Percentiles rank a stretch among this genome's conserved stretches.
Conservation (phyloP, 2,329 filamentous ascomycete species). For the Grosmannia huntii region DNA sequence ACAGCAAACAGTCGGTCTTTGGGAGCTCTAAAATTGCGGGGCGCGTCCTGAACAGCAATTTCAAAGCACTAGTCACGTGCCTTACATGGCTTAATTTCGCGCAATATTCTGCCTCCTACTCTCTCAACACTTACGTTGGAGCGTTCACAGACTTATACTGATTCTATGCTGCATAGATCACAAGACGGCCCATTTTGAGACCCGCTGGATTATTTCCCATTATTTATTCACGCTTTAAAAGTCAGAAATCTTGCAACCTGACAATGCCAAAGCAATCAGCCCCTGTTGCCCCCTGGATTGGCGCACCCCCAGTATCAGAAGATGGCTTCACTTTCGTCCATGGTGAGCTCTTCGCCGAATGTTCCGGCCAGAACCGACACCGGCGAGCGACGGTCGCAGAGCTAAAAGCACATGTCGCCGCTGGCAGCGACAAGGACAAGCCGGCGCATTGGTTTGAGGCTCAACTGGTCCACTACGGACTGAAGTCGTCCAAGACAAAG, state of each 20-base stretch:
- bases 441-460: slow-evolving; percentile 50
- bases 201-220: neutral
- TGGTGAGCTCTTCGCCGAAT: slow-evolving; percentile 30
- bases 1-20: too few species aligned
- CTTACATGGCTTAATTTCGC: too few species aligned
- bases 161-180: too few species aligned
- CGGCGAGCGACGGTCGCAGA: slow-evolving; percentile 30
- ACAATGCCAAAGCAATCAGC: neutral
- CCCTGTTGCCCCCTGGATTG: neutral
- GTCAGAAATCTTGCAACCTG: neutral
- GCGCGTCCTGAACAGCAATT: too few species aligned
- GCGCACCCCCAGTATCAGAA: slow-evolving; percentile 2
- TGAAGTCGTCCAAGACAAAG: slow-evolving; percentile 43
- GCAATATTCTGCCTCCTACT: too few species aligned
- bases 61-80: too few species aligned
- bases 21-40: too few species aligned
- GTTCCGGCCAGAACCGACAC: slow-evolving; percentile 29
- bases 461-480: slow-evolving; percentile 49
- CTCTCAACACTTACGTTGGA: too few species aligned
- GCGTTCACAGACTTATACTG: too few species aligned
- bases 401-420: slow-evolving; percentile 31
- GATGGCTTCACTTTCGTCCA: slow-evolving; percentile 4
- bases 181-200: too few species aligned
- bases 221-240: neutral
- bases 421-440: slow-evolving; percentile 28